Evolutionary conservation across 2,329 filamentous ascomycete genomes (phyloP).

Genomic region (Pseudodiploospora longispora): DNA sequence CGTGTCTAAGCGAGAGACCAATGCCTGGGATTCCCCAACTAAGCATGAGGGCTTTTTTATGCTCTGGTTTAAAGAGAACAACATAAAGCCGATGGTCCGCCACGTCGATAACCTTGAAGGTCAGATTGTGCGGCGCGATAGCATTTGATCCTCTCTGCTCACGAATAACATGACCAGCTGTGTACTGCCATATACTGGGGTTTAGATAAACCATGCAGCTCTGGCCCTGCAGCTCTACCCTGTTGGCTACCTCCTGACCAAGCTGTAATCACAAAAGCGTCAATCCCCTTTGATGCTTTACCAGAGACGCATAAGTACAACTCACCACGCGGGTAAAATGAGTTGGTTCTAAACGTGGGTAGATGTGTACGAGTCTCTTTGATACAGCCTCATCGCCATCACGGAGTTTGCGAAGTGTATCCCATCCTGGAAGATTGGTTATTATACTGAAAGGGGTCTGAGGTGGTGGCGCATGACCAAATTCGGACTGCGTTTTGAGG

Average conservation of each 20-base stretch:
- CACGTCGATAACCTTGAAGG: slow-evolving; percentile 33
- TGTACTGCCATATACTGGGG: slow-evolving; percentile 22
- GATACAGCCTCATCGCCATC: slow-evolving; percentile 31
- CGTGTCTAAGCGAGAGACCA: slow-evolving; percentile 37
- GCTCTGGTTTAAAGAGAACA: slow-evolving; percentile 30
- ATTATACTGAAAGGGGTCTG: slow-evolving; percentile 39
- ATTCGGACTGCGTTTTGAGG: slow-evolving; percentile 28
- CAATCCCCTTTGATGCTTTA: too few species aligned
- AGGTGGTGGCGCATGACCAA: slow-evolving; percentile 39
- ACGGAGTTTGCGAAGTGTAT: slow-evolving; percentile 28
- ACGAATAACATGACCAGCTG: slow-evolving; percentile 23
- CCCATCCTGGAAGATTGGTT: slow-evolving; percentile 36
- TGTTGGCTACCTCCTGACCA: slow-evolving; percentile 25
- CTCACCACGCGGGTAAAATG: slow-evolving; percentile 26
- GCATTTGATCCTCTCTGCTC: slow-evolving; percentile 26
- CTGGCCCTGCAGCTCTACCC: slow-evolving; percentile 18
- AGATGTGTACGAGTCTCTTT: slow-evolving; percentile 31
- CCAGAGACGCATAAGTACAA: too few species aligned
- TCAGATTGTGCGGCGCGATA: slow-evolving; percentile 26
- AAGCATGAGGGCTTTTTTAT: slow-evolving; percentile 28
- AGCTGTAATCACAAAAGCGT: slow-evolving; percentile 23
- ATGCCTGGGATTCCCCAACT: slow-evolving; percentile 39
- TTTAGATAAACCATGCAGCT: slow-evolving; percentile 23
- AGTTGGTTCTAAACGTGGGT: slow-evolving; percentile 39
- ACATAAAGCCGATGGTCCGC: slow-evolving; percentile 33